Base-by-base conservation (phyloP, 768 basidiomycete species). In the Suillus placidus region DNA sequence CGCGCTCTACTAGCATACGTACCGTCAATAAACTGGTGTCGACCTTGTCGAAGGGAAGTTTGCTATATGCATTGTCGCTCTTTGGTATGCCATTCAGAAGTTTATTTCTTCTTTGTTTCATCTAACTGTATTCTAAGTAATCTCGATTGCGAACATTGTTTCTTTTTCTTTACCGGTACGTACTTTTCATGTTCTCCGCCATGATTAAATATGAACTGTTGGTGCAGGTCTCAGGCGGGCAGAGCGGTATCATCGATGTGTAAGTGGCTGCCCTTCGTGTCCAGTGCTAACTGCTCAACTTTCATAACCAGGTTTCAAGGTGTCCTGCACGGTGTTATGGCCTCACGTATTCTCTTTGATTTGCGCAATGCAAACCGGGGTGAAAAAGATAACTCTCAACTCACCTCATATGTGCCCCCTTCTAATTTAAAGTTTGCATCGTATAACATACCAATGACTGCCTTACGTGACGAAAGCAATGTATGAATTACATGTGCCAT, bases 321-420 rank as follows among this genome's bases (percentile, higher is more conserved):
- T 20, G 60, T 66, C 34, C 38, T 68, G 26, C 67, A 68, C 18
- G 47, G 67, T 13, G 65, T 67, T 18, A 60, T 68, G 62, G 67
- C 67, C 13, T 66, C 67, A 6, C 61, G 67, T 26, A 67, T 68
- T 43, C 65, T 68, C 2, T 68, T 68, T 30, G 60, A 67, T 23
- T 30, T 68, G 61, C 66, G 56, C 20, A 14, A n/a, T 13, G 52
- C 65, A 20, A 37, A 58, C 26, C 30, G 40, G 40, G 12, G 26
- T 30, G 38, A 40, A 20, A 6, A 60, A 30, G 6, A 32, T 20
- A 0, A 12, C 5, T 20, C 1, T 20, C 40, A 18, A 20, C 18
- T 20, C 26, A 7, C 26, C 18, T 32, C 58, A 43, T 3, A 20
- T 20, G 13, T 12, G 12, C 10, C 26, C 6, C 10, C 26, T 32